phyloP scores from a whole-genome alignment of 129 eudicot species.

The Dittrichia graveolens region DNA sequence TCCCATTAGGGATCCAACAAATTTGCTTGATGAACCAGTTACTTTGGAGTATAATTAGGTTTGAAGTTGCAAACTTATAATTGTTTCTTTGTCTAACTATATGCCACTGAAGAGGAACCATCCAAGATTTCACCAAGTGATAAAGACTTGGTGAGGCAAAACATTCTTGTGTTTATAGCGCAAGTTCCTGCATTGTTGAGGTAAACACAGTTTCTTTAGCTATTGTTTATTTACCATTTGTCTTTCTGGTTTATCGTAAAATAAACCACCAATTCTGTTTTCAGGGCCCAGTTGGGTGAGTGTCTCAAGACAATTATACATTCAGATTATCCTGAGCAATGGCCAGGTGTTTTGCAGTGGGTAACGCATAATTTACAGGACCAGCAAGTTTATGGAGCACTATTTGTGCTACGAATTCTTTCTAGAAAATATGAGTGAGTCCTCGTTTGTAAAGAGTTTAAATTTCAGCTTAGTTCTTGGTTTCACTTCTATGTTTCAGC shows the following conservation, averaged over 20 bases:
- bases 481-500: background rate
- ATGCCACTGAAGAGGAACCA: constrained; percentile 52
- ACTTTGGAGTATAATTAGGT: constrained; percentile 1
- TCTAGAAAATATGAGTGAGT: constrained; percentile 95
- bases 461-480: background rate
- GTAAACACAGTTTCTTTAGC: constrained; percentile 32
- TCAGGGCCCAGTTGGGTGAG: constrained; percentile 94
- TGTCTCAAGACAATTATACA: constrained; percentile 90
- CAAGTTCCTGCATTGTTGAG: constrained; percentile 83
- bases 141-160: constrained; percentile 88
- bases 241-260: constrained; percentile 1
- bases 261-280: background rate
- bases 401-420: constrained; percentile 85
- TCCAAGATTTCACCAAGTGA: constrained; percentile 75
- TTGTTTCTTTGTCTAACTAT: background rate
- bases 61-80: background rate
- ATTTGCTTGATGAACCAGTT: background rate
- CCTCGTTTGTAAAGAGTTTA: constrained; percentile 1
- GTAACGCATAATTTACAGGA: constrained; percentile 81
- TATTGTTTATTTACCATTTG: background rate
- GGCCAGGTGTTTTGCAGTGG: constrained; percentile 95
- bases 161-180: constrained; percentile 67
- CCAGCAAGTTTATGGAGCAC: constrained; percentile 89
- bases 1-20: background rate
- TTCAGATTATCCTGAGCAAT: constrained; percentile 92